Evolutionary conservation across 208 protist species (phyloP).

Genomic region (Crithidia acanthocephali): DNA sequence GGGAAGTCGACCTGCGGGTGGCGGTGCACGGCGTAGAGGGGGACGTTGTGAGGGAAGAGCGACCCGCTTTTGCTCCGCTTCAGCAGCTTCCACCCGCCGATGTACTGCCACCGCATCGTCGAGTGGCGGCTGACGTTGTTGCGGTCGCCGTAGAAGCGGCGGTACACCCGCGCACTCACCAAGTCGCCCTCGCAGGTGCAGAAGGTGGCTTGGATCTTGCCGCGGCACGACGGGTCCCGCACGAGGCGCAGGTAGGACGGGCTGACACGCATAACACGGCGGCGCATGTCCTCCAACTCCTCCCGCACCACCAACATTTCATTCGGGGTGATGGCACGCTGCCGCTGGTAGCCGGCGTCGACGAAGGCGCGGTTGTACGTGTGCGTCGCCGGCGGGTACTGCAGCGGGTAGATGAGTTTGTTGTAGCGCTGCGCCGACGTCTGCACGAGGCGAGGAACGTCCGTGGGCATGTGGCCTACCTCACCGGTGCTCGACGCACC

Average conservation of each 20-base stretch:
- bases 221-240: slow-evolving; percentile 75
- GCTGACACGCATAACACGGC: slow-evolving; percentile 47
- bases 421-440: slow-evolving; percentile 69
- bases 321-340: slow-evolving; percentile 78
- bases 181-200: slow-evolving; percentile 82
- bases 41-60: slow-evolving; percentile 82
- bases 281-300: slow-evolving; percentile 69
- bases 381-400: slow-evolving; percentile 77
- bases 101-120: slow-evolving; percentile 89
- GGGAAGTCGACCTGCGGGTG: slow-evolving; percentile 86
- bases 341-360: slow-evolving; percentile 81
- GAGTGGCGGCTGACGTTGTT: slow-evolving; percentile 63
- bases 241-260: slow-evolving; percentile 78
- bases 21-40: slow-evolving; percentile 74
- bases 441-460: slow-evolving; percentile 53
- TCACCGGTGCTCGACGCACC: slow-evolving; percentile 58
- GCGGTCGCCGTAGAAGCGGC: slow-evolving; percentile 84
- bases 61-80: slow-evolving; percentile 70
- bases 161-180: slow-evolving; percentile 77
- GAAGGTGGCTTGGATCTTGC: slow-evolving; percentile 85
- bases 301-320: slow-evolving; percentile 86
- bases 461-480: slow-evolving; percentile 71
- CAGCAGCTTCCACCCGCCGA: slow-evolving; percentile 89
- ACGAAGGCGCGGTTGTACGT: slow-evolving; percentile 87
- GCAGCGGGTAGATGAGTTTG: slow-evolving; percentile 77